phyloP scores from a whole-genome alignment of 225 moss, liverwort and hornwort species.

The Bryoerythrophyllum caledonicum region DNA sequence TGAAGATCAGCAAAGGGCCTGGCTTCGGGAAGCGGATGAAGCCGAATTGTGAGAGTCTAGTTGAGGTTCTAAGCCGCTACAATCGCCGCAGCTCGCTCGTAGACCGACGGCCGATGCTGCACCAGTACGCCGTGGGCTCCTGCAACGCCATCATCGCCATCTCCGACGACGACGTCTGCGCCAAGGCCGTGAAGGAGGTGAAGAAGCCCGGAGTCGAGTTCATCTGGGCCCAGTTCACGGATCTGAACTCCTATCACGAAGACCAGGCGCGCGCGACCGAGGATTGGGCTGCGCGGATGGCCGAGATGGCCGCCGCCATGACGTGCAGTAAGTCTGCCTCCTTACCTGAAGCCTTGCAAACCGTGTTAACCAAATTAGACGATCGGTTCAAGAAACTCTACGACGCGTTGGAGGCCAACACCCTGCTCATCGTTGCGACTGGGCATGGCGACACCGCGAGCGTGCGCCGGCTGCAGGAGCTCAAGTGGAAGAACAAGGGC shows the following conservation, averaged over 20 bases:
- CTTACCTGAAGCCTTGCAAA: constrained; percentile 46
- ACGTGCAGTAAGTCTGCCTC: constrained; percentile 45
- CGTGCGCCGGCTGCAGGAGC: constrained; percentile 56
- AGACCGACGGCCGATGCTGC: constrained; percentile 61
- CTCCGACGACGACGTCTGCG: constrained; percentile 67
- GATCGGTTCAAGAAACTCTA: constrained; percentile 55
- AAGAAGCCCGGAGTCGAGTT: constrained; percentile 67
- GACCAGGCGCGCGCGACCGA: constrained; percentile 47
- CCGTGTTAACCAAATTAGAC: constrained; percentile 52
- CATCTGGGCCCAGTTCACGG: constrained; percentile 87
- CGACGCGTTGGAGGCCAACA: constrained; percentile 68
- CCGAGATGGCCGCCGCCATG: constrained; percentile 72
- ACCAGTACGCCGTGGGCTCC: constrained; percentile 69
- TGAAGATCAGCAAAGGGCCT: constrained; percentile 73
- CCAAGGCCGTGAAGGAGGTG: constrained; percentile 74
- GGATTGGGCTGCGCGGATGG: constrained; percentile 55
- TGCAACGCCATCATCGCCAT: constrained; percentile 74
- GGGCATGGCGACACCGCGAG: constrained; percentile 86
- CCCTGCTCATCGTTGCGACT: constrained; percentile 70
- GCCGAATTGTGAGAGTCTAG: constrained; percentile 60
- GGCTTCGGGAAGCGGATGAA: constrained; percentile 50
- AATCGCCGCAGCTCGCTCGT: constrained; percentile 68
- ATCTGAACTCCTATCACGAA: constrained; percentile 62
- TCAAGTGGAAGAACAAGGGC: constrained; percentile 60
- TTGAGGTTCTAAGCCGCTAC: constrained; percentile 55